Evolutionary conservation across 192 early-diverging fungal genomes (phyloP), one percentile per base, ranked within the genome.

Genomic region (Backusella luteola): DNA sequence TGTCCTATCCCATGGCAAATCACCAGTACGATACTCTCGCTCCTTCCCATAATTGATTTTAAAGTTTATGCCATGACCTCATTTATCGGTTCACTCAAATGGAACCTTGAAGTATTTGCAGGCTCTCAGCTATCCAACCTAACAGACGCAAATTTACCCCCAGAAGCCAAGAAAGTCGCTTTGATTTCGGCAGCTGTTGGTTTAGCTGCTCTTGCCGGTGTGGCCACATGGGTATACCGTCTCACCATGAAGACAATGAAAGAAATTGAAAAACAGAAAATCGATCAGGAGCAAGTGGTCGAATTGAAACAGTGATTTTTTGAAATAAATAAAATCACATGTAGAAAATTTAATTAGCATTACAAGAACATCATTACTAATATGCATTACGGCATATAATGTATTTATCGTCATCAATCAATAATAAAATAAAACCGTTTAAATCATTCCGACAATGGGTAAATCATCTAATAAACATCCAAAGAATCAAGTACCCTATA

Each of bases 1-100:
- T 68, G 80, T 32, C 80, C 80, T 49, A 68, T 81, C 66, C 80
- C 80, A 2, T 81, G 76, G 76, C 73, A 66, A 39, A 38, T 77
- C 14, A 63, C 68, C 11, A 75, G 59, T 34, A 42, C 74, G n/a
- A 34, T 81, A 2, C 59, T 81, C 5, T 77, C 73, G 3, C 23
- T 77, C n/a, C 19, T 77, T 1, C 73, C 71, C n/a, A 72, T 26
- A 0, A 42, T 77, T 26, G 69, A 35, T n/a, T 75, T 35, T 5
- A 42, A 44, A 23, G 66, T 66, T 26, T 81, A 69, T 69, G 12
- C 66, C 1, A 52, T 78, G 4, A 34, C 80, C 9, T 56, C 80
- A 5, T 9, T 77, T 8, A 6, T 81, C 15, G 73, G 66, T 12
- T 38, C 68, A 1, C 71, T 77, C 36, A 78, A 75, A 23, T 34